Conservation (phyloP, 2,329 filamentous ascomycete species). For the Tolypocladium ovalisporum region DNA sequence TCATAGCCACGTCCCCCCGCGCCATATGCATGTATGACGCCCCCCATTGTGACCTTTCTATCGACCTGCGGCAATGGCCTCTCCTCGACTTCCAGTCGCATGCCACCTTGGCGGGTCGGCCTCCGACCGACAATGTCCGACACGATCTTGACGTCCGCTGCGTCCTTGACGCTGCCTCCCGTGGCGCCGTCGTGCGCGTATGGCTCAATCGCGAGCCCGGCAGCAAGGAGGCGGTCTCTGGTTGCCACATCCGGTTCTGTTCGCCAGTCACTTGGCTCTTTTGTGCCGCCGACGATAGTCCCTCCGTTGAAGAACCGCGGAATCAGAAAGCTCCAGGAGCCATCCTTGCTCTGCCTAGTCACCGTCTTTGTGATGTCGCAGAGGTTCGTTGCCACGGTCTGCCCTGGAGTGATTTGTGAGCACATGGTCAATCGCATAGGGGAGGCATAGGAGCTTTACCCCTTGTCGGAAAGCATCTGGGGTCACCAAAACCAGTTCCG, state of each 20-base stretch:
- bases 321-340: conserved; percentile 50
- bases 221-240: conserved; percentile 32
- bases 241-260: conserved; percentile 32
- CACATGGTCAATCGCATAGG: neutral
- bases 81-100: conserved; percentile 43
- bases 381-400: conserved; percentile 26
- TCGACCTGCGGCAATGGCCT: neutral
- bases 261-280: conserved; percentile 38
- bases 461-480: conserved; percentile 21
- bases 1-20: conserved; percentile 48
- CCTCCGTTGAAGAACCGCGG: conserved; percentile 50
- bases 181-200: conserved; percentile 7
- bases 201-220: conserved; percentile 17
- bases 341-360: conserved; percentile 52
- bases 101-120: conserved; percentile 31
- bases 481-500: conserved; percentile 21
- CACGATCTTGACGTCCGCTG: conserved; percentile 19
- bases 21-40: conserved; percentile 43
- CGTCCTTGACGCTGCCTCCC: conserved; percentile 6
- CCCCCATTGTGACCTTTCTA: neutral
- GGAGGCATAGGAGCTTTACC: conserved; percentile 8
- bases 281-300: conserved; percentile 55
- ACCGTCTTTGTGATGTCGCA: conserved; percentile 26
- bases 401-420: conserved; percentile 11
- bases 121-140: conserved; percentile 33